These are phyloP conservation scores for Narthecium ossifragum DNA, from an alignment of 106 monocot genomes.

Conservation along the genomic window DNA sequence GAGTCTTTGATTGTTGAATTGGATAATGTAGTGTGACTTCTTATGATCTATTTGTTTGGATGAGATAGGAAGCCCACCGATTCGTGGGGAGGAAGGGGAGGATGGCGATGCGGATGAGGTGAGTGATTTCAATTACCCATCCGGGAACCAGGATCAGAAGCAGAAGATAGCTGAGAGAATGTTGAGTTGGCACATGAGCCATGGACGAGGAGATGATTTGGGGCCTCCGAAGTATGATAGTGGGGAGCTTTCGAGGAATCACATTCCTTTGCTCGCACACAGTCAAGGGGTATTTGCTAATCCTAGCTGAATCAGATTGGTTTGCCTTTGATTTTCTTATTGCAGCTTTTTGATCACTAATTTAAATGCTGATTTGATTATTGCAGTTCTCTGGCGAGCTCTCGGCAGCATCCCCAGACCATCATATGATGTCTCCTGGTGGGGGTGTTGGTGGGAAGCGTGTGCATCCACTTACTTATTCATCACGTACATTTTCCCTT, in stretches of 20 bases:
- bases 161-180: conserved; percentile 24
- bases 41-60: neutral
- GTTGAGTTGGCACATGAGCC: conserved; percentile 28
- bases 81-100: conserved; percentile 20
- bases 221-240: conserved; percentile 27
- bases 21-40: neutral
- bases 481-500: conserved; percentile 11
- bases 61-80: conserved; percentile 23
- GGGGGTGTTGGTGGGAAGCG: conserved; percentile 28
- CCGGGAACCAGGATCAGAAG: conserved; percentile 21
- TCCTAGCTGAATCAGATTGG: neutral
- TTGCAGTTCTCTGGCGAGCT: conserved; percentile 30
- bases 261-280: conserved; percentile 16
- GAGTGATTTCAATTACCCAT: conserved; percentile 27
- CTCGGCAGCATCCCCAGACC: conserved; percentile 24
- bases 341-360: neutral
- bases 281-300: conserved; percentile 15
- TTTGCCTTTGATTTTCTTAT: neutral
- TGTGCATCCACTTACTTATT: conserved; percentile 23
- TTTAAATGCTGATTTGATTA: neutral
- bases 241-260: conserved; percentile 23
- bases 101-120: conserved; percentile 14
- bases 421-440: conserved; percentile 32
- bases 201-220: conserved; percentile 16
- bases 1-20: neutral